A percentile compares a stretch with the other conserved stretches of the same genome.
Evolutionary conservation across 768 basidiomycete genomes (phyloP).

Genomic region (Trametes meyenii): DNA sequence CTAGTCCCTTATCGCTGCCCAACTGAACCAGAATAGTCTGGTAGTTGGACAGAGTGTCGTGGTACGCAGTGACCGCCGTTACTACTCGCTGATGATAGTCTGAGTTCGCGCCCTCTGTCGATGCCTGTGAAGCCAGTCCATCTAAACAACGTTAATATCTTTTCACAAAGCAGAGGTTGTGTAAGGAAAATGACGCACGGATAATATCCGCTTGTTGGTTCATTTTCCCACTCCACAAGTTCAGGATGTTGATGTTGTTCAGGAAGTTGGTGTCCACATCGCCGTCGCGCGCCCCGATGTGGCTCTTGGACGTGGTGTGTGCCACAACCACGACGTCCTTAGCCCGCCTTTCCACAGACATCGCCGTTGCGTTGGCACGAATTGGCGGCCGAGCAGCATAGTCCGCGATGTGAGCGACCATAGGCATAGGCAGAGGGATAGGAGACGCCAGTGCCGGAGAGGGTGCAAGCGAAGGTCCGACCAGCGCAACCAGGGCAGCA

Average conservation of each 20-base stretch:
- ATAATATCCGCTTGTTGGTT: constrained; percentile 30
- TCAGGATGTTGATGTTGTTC: constrained; percentile 31
- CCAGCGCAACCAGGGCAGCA: constrained; percentile 41
- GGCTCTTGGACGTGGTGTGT: constrained; percentile 11
- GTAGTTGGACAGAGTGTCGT: constrained; percentile 37
- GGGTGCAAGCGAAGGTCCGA: constrained; percentile 30
- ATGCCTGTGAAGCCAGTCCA: neutral
- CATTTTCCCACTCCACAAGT: constrained; percentile 29
- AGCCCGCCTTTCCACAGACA: neutral
- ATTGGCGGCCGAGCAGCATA: constrained; percentile 25
- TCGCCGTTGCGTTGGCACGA: constrained; percentile 9
- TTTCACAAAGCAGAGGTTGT: neutral
- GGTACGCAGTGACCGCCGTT: constrained; percentile 40
- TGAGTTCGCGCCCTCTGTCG: constrained; percentile 22
- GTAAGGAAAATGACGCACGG: constrained; percentile 25
- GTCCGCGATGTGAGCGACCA: constrained; percentile 23
- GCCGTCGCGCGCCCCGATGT: neutral
- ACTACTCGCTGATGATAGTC: constrained; percentile 43
- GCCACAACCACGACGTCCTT: constrained; percentile 8
- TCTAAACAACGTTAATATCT: neutral
- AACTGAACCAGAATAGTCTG: constrained; percentile 33
- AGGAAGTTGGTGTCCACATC: constrained; percentile 19
- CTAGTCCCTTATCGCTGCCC: constrained; percentile 50
- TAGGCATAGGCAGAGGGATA: constrained; percentile 28
- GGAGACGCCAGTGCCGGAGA: constrained; percentile 31